Conservation (phyloP, 1,139 yeast species). For the Maudiozyma humilis region DNA sequence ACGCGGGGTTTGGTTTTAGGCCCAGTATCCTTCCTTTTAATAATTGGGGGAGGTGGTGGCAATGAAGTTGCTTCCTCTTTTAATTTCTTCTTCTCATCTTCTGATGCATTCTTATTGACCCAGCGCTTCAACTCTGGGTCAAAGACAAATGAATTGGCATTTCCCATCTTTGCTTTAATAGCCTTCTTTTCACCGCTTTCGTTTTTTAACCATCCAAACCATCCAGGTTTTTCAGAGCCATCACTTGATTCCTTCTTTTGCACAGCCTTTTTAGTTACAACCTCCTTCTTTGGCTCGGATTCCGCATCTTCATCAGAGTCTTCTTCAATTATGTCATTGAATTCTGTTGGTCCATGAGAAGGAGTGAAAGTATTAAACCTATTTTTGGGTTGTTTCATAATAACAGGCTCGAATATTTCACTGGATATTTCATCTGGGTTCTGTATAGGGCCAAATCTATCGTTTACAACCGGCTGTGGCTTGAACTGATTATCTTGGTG, state of each 20-base stretch:
- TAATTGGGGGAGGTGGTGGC: slow-evolving; percentile 45
- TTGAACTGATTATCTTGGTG: neutral
- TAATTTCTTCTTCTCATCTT: slow-evolving; percentile 57
- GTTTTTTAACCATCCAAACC: slow-evolving; percentile 42
- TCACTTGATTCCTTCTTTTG: slow-evolving; percentile 18
- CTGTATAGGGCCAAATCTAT: slow-evolving; percentile 19
- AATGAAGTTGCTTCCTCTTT: slow-evolving; percentile 68
- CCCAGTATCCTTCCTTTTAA: slow-evolving; percentile 34
- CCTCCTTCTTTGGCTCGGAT: slow-evolving; percentile 4
- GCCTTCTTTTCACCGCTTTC: slow-evolving; percentile 63
- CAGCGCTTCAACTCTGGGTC: slow-evolving; percentile 83
- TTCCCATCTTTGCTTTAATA: slow-evolving; percentile 79
- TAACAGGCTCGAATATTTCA: slow-evolving; percentile 24
- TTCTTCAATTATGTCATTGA: slow-evolving; percentile 40
- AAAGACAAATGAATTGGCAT: slow-evolving; percentile 59
- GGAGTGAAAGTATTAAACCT: slow-evolving; percentile 13
- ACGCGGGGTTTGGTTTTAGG: slow-evolving; percentile 33
- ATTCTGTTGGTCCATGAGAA: slow-evolving; percentile 17
- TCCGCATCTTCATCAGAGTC: slow-evolving; percentile 31
- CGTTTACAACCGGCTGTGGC: slow-evolving; percentile 1
- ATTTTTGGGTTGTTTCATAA: slow-evolving; percentile 14
- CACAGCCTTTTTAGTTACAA: slow-evolving; percentile 28
- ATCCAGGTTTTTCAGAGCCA: slow-evolving; percentile 30
- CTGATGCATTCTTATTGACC: slow-evolving; percentile 66
- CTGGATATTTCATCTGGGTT: slow-evolving; percentile 17